A percentile compares a stretch with the other conserved stretches of the same genome.
These are phyloP conservation scores for Sporothrix inflata DNA, from an alignment of 2,329 filamentous ascomycete species.

Conservation along the genomic window DNA sequence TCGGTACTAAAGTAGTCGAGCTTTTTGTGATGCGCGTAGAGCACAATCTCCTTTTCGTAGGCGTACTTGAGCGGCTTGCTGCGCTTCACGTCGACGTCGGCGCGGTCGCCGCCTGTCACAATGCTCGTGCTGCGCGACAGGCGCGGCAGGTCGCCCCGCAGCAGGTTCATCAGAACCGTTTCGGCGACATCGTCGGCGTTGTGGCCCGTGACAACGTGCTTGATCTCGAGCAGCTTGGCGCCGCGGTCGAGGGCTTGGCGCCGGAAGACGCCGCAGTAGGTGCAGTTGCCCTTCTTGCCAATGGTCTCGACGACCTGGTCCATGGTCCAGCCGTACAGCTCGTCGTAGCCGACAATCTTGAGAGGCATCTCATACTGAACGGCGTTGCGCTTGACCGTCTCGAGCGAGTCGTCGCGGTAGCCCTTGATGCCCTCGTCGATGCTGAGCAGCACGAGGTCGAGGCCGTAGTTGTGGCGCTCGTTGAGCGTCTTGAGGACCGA, in stretches of 20 bases:
- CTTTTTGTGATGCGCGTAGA: constrained; percentile 96
- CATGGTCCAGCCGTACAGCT: constrained; percentile 99
- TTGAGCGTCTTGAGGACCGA: constrained; percentile 95
- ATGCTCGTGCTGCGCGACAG: constrained; percentile 89
- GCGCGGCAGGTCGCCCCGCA: constrained; percentile 86
- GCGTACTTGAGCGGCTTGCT: constrained; percentile 98
- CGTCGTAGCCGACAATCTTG: constrained; percentile 88
- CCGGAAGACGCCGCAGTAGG: constrained; percentile 95
- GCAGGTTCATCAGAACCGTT: constrained; percentile 95
- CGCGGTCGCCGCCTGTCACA: constrained; percentile 74
- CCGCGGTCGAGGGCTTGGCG: constrained; percentile 92
- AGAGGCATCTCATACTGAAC: constrained; percentile 88
- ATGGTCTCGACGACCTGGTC: constrained; percentile 96
- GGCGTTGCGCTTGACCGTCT: constrained; percentile 95
- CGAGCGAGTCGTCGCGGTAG: constrained; percentile 92
- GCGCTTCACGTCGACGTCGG: constrained; percentile 90
- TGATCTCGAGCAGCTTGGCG: constrained; percentile 82
- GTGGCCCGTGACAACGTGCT: constrained; percentile 94
- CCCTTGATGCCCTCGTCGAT: constrained; percentile 98
- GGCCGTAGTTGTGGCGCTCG: constrained; percentile 81
- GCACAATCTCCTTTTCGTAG: constrained; percentile 98
- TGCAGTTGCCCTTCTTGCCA: constrained; percentile 98
- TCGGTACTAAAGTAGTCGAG: constrained; percentile 98
- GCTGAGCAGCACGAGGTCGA: constrained; percentile 83
- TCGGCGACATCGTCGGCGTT: constrained; percentile 98